Evolutionary conservation across 345 rosid genomes (phyloP).

Genomic region (Orychophragmus violaceus): DNA sequence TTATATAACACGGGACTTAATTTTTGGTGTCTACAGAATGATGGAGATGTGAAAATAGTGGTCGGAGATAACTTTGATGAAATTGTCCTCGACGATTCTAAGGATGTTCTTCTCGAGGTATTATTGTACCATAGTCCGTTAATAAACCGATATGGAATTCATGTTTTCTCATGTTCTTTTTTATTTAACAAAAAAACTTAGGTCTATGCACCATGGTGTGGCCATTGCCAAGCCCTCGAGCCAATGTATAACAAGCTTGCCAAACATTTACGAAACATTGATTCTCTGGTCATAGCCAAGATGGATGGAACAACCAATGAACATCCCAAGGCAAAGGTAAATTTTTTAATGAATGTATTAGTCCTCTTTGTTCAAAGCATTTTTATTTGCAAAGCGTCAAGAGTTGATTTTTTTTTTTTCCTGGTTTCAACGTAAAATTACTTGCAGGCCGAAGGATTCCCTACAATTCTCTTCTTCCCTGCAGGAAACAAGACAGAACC

Average conservation of each 20-base stretch:
- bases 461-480: conserved; percentile 94
- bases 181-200: conserved; percentile 25
- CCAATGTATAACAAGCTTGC: conserved; percentile 93
- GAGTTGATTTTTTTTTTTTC: neutral
- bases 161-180: neutral
- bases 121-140: neutral
- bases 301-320: conserved; percentile 99
- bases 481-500: conserved; percentile 99
- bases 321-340: conserved; percentile 98
- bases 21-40: conserved; percentile 48
- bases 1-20: conserved; percentile 11
- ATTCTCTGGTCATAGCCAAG: conserved; percentile 87
- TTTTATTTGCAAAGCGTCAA: neutral
- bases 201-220: conserved; percentile 99
- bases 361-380: neutral
- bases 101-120: conserved; percentile 98
- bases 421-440: neutral
- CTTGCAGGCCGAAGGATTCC: conserved; percentile 88
- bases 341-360: neutral
- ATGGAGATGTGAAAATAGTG: conserved; percentile 92
- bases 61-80: conserved; percentile 92
- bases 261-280: conserved; percentile 67
- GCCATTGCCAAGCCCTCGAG: conserved; percentile 96
- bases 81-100: conserved; percentile 86
- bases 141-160: neutral